Evolutionary conservation across 2,329 filamentous ascomycete genomes (phyloP), one percentile per base, ranked within the genome.

Genomic region (Fusarium paranaense): DNA sequence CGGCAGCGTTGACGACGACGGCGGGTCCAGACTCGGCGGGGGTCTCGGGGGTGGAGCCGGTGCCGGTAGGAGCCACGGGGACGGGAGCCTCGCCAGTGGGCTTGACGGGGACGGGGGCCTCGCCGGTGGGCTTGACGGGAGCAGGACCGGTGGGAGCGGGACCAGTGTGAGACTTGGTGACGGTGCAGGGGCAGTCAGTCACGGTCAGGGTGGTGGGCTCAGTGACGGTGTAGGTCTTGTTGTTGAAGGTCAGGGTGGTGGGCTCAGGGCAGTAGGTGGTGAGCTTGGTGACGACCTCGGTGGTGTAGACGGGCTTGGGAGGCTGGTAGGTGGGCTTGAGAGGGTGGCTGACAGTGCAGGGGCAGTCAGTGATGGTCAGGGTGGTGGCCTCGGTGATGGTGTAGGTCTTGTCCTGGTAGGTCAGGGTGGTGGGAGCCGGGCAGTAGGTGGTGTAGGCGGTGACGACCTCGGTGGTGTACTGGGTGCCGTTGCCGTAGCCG

Each of bases 231-330:
- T 70, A 66, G 54, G 70, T 73, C 70, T 73, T 73, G 70, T 81
- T 83, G 81, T 81, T 82, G 85, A 92, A 87, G 81, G 88, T 89
- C 83, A 94, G 83, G 77, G 86, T 83, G 78, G 92, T 94, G 74
- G 92, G 82, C 76, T 81, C 86, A 22, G 93, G 91, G 90, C 93
- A 95, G 90, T 88, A 94, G 81, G 92, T 95, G 84, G 88, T 91
- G 86, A 89, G 87, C 87, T 70, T 89, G 89, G 81, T 85, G 86
- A 54, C 25, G 47, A 30, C 30, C 30, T 47, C 45, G 45, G 45
- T 50, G 45, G 45, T 50, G 45, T 27, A 27, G 45, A 50, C 45
- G 22, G 68, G 50, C 25, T 33, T 30, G 50, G 50, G 77, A 85
- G 85, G 82, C 88, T 88, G 78, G 50, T 54, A 33, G 50, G 30